These are phyloP conservation scores for Pseudogymnoascus sp. DNA, from an alignment of 2,329 filamentous ascomycete genomes.

Conservation along the genomic window DNA sequence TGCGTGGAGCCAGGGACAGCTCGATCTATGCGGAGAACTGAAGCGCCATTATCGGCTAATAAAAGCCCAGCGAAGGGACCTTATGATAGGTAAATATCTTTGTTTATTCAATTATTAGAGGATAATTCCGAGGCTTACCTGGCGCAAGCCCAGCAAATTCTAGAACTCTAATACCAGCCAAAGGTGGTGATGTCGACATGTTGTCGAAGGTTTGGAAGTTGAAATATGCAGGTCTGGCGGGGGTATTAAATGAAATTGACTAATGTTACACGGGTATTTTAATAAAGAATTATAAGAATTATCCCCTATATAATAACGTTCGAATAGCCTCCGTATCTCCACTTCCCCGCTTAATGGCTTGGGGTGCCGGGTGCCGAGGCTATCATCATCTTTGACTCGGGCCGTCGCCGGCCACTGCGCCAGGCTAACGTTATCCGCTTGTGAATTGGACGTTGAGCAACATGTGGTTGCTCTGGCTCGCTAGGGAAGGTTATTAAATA, in stretches of 20 bases:
- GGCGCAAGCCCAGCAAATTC: slow-evolving; percentile 58
- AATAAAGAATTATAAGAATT: not conserved
- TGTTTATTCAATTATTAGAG: slow-evolving; percentile 1
- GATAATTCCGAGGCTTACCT: slow-evolving; percentile 30
- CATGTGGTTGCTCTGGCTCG: not conserved
- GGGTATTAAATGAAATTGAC: not conserved
- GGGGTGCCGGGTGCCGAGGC: not conserved
- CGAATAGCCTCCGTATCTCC: not conserved
- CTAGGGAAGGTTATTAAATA: not conserved
- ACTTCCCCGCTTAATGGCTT: not conserved
- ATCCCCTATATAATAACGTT: not conserved
- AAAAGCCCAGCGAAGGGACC: slow-evolving; percentile 84
- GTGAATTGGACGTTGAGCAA: not conserved
- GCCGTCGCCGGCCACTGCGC: not conserved
- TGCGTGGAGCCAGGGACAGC: slow-evolving; percentile 38
- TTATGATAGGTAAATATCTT: slow-evolving; percentile 28
- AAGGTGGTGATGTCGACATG: slow-evolving; percentile 32
- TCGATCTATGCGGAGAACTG: slow-evolving; percentile 79
- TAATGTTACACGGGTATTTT: not conserved
- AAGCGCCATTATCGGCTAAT: slow-evolving; percentile 81
- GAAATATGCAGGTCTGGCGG: not conserved
- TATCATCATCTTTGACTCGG: not conserved
- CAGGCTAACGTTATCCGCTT: not conserved
- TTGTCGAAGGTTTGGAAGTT: not conserved
- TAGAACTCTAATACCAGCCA: slow-evolving; percentile 53